A percentile compares a stretch with the other conserved stretches of the same genome.
These are phyloP conservation scores for Echinochloa phyllopogon DNA, from an alignment of 176 grass and related monocot species.

Conservation along the genomic window DNA sequence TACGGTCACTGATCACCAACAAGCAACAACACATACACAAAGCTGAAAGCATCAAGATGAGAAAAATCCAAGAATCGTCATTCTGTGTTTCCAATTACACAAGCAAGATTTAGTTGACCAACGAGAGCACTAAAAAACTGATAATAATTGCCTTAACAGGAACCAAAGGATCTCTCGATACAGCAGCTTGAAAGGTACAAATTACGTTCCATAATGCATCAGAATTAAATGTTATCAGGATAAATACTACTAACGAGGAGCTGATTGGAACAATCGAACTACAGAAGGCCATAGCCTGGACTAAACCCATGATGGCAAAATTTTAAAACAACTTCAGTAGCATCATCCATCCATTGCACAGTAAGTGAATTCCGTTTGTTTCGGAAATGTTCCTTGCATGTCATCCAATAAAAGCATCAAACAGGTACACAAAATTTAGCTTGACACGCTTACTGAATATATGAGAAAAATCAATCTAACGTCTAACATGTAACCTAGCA, in stretches of 20 bases:
- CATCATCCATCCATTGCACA: neutral
- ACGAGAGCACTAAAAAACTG: neutral
- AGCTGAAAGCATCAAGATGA: neutral
- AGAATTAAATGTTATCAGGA: neutral
- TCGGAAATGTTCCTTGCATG: neutral
- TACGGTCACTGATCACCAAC: neutral
- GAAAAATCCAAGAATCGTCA: neutral
- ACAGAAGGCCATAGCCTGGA: neutral
- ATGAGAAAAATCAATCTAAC: neutral
- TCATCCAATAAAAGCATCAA: neutral
- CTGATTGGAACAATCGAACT: neutral
- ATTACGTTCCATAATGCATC: neutral
- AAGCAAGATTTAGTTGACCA: neutral
- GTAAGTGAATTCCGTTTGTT: neutral
- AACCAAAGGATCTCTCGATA: neutral
- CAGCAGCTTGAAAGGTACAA: neutral
- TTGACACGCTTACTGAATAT: neutral
- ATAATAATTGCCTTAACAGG: slow-evolving; percentile 9
- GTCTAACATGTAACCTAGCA: neutral
- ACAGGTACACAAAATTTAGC: neutral
- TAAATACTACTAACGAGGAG: neutral
- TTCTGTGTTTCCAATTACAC: neutral
- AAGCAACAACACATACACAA: slow-evolving; percentile 5
- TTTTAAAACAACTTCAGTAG: neutral
- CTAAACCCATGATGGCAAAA: neutral